Base-by-base conservation (phyloP, 139 green algal genomes). In the Diplosphaera chodatii region DNA sequence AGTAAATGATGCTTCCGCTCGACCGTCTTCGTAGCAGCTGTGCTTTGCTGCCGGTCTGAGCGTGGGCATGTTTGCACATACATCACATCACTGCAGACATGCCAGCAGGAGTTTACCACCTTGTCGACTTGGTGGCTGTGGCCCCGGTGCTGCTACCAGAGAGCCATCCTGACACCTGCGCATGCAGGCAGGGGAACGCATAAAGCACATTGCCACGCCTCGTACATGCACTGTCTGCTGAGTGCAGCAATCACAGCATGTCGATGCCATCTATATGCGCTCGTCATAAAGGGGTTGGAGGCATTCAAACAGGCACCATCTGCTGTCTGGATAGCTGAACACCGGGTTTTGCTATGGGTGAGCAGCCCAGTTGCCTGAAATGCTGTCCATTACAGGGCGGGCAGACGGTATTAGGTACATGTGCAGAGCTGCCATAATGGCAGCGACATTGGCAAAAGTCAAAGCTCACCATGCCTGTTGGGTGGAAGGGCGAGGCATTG, bases 21-120 rank as follows among this genome's bases (percentile, higher is more conserved):
- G 77, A 82, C 77, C 77, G 77, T 82, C 77, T 79, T 82, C 71
- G 56, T 67, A 82, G 77, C 77, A 30, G 34, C 34, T 18, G 0
- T 0, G 22, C 25, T 28, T 1, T 4, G 31, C 25, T 59, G 48
- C 48, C 18, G 4, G 4, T 55, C 28, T 33, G 31, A 75, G 2
- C 59, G 40, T 21, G n/a, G 22, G 70, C 63, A 74, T 10, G 37
- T 48, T n/a, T 48, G 27, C 22, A 34, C 56, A 67, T 40, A 28
- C 56, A 68, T 2, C 23, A 31, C 62, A 3, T 0, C 13, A 20
- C 34, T 29, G 32, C 20, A 66, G 1, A 13, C 13, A 32, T 10
- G 22, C 30, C 10, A 3, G n/a, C n/a, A n/a, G n/a, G n/a, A n/a
- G n/a, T n/a, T n/a, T n/a, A n/a, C n/a, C n/a, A n/a, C n/a, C n/a